Conservation (phyloP, 495 filamentous ascomycete species). For the Neurospora sp. region DNA sequence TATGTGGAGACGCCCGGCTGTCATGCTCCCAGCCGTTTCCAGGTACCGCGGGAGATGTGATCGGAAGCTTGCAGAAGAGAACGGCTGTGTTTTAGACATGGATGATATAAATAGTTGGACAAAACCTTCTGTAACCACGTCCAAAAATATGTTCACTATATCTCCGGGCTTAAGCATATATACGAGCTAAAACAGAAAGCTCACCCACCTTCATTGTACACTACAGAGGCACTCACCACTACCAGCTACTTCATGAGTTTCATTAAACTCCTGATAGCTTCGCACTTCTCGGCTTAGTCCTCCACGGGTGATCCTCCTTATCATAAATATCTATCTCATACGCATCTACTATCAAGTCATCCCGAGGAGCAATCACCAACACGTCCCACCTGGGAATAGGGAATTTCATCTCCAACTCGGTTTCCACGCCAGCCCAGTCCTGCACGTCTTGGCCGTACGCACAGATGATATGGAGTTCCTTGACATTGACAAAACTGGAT, state of each 20-base stretch:
- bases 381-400: not conserved
- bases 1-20: not conserved
- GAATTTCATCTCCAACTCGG: not conserved
- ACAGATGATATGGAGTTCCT: not conserved
- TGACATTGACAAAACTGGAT: not conserved
- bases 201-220: not conserved
- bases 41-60: not conserved
- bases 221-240: not conserved
- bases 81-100: not conserved
- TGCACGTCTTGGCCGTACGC: not conserved
- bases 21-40: not conserved
- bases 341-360: not conserved
- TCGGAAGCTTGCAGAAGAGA: not conserved
- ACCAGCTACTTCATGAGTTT: not conserved
- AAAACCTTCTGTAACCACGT: not conserved
- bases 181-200: not conserved
- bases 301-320: not conserved
- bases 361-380: not conserved
- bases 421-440: not conserved
- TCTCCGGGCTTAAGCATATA: not conserved
- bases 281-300: not conserved
- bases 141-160: not conserved
- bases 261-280: not conserved
- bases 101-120: not conserved
- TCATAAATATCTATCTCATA: not conserved